Base-by-base conservation (phyloP, 495 filamentous ascomycete species). In the Hyaloscypha variabilis region DNA sequence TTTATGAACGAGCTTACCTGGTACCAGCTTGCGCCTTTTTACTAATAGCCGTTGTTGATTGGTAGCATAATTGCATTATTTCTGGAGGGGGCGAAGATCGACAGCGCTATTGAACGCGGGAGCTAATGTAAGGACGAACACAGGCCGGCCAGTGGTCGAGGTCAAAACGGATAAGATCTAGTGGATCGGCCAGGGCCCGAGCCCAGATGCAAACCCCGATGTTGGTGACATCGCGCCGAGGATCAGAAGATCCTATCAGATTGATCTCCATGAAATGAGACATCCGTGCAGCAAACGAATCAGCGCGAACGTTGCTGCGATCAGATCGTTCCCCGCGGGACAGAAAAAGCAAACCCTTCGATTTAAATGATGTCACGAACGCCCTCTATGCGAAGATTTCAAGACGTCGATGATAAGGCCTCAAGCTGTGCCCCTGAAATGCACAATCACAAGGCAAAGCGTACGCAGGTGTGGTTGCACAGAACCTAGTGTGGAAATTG, bases 21-120 rank as follows among this genome's bases (percentile, higher is more conserved):
- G n/a, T n/a, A n/a, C n/a, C n/a, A n/a, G n/a, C n/a, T n/a, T n/a
- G n/a, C n/a, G n/a, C 3, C n/a, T 13, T 29, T 13, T 29, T 54
- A 0, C 26, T 57, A 28, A n/a, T 31, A 5, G 26, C 8, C 0
- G 39, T 19, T 46, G 14, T 8, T 46, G 11, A 46, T 46, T 46
- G 39, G 39, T 17, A 17, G 17, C 39, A 17, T n/a, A n/a, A n/a
- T n/a, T n/a, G n/a, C n/a, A n/a, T n/a, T n/a, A n/a, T 46, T 14
- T 17, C 4, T 11, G 25, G 29, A 57, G 13, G 17, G 0, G 54
- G 54, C 8, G 8, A 34, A 13, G 57, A 59, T 59, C 57, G 34
- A 24, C 57, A 39, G 4, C 57, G 57, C 57, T 59, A 59, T 59
- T 46, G 57, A 59, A 59, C 26, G 34, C 57, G 57, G 57, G 57